phyloP scores from a whole-genome alignment of 306 rosid species.

The Pterocarpus macrocarpus region DNA sequence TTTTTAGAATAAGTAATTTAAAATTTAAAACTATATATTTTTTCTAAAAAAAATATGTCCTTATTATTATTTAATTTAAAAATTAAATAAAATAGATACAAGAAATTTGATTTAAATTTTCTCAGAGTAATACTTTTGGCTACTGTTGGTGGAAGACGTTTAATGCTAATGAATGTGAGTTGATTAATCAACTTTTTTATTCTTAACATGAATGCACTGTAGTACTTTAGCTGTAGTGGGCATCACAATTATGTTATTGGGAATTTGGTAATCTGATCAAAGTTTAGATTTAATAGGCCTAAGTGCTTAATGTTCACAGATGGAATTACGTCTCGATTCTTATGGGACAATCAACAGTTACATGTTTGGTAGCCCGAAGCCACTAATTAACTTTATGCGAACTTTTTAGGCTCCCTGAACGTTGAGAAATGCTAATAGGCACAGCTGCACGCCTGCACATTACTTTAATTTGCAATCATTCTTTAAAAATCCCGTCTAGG shows the following conservation, averaged over 20 bases:
- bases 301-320: conserved; percentile 16
- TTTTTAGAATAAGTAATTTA: too few species aligned
- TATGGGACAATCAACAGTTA: neutral
- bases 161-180: conserved; percentile 3
- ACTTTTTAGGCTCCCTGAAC: neutral
- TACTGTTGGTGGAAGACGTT: neutral
- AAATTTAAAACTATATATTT: too few species aligned
- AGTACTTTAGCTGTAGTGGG: neutral
- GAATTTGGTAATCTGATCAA: neutral
- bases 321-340: conserved; percentile 34
- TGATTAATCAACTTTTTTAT: too few species aligned
- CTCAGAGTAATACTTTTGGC: neutral
- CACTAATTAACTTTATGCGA: conserved; percentile 1
- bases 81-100: too few species aligned
- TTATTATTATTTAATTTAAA: too few species aligned
- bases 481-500: conserved; percentile 18
- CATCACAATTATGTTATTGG: neutral
- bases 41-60: too few species aligned
- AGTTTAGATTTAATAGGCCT: neutral
- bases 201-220: neutral
- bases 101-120: too few species aligned
- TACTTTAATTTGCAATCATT: neutral
- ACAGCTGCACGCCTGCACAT: conserved; percentile 13
- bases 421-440: neutral
- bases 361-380: neutral